phyloP scores from a whole-genome alignment of 495 filamentous ascomycete species.

The Hypoxylon intermedium region DNA sequence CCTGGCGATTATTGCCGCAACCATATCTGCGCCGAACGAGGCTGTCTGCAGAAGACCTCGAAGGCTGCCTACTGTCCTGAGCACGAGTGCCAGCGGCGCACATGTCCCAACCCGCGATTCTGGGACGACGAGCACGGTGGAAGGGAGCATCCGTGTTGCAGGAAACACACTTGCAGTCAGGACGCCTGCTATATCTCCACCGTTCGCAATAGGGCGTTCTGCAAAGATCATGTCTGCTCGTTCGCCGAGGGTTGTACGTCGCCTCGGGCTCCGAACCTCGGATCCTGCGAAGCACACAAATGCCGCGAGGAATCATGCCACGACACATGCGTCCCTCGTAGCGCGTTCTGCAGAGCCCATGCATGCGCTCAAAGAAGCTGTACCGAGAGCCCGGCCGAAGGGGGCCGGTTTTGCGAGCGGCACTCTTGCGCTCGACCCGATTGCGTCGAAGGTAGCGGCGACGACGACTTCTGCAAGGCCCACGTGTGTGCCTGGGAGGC shows the following conservation, averaged over 20 bases:
- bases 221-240: constrained; percentile 24
- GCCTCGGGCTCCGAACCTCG: constrained; percentile 9
- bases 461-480: constrained; percentile 23
- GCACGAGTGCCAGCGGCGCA: constrained; percentile 28
- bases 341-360: constrained; percentile 25
- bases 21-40: constrained; percentile 25
- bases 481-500: constrained; percentile 29
- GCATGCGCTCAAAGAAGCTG: constrained; percentile 18
- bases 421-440: constrained; percentile 17
- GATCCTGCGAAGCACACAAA: constrained; percentile 19
- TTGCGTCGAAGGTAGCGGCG: constrained; percentile 22
- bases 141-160: constrained; percentile 27
- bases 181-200: constrained; percentile 18
- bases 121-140: constrained; percentile 15
- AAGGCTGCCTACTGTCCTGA: constrained; percentile 17
- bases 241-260: constrained; percentile 19
- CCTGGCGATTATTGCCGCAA: constrained; percentile 11
- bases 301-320: constrained; percentile 13
- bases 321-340: constrained; percentile 16
- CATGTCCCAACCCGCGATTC: constrained; percentile 22
- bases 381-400: constrained; percentile 18
- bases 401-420: constrained; percentile 12
- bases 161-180: constrained; percentile 20
- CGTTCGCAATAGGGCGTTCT: constrained; percentile 23
- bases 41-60: constrained; percentile 9